These are phyloP conservation scores for Cinchona pubescens DNA, from an alignment of 257 asterid genomes.

Conservation along the genomic window DNA sequence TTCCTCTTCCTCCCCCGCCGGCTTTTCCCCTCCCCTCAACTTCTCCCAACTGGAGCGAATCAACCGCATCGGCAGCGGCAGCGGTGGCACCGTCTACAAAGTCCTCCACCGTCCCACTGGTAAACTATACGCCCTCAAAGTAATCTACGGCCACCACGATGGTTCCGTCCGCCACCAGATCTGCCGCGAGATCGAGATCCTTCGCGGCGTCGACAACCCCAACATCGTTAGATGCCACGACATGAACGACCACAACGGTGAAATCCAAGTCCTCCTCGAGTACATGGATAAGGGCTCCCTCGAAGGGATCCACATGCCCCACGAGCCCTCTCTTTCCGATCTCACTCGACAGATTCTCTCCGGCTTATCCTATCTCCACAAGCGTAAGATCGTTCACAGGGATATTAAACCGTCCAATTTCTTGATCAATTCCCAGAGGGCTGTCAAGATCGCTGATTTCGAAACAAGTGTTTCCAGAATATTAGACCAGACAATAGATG, in stretches of 20 bases:
- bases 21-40: slow-evolving; percentile 29
- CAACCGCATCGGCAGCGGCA: slow-evolving; percentile 83
- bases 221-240: slow-evolving; percentile 76
- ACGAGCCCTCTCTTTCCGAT: slow-evolving; percentile 60
- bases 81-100: slow-evolving; percentile 89
- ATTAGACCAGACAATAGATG: slow-evolving; percentile 83
- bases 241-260: slow-evolving; percentile 71
- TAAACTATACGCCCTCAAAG: slow-evolving; percentile 64
- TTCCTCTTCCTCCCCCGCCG: slow-evolving; percentile 19
- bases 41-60: slow-evolving; percentile 75
- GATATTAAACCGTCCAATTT: slow-evolving; percentile 86
- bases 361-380: slow-evolving; percentile 68
- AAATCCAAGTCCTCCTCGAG: slow-evolving; percentile 76
- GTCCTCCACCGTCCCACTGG: slow-evolving; percentile 77
- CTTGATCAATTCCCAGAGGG: slow-evolving; percentile 51
- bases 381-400: slow-evolving; percentile 74
- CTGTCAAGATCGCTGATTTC: slow-evolving; percentile 76
- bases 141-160: slow-evolving; percentile 78
- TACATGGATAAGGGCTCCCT: slow-evolving; percentile 80
- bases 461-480: slow-evolving; percentile 78
- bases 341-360: slow-evolving; percentile 70
- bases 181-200: slow-evolving; percentile 90
- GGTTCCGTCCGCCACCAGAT: slow-evolving; percentile 74
- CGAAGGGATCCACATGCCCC: slow-evolving; percentile 55
- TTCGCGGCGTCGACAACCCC: slow-evolving; percentile 74